Percentiles rank a stretch among this genome's conserved stretches.
Conservation (phyloP, 2,329 filamentous ascomycete genomes). For the Talaromyces sp. region DNA sequence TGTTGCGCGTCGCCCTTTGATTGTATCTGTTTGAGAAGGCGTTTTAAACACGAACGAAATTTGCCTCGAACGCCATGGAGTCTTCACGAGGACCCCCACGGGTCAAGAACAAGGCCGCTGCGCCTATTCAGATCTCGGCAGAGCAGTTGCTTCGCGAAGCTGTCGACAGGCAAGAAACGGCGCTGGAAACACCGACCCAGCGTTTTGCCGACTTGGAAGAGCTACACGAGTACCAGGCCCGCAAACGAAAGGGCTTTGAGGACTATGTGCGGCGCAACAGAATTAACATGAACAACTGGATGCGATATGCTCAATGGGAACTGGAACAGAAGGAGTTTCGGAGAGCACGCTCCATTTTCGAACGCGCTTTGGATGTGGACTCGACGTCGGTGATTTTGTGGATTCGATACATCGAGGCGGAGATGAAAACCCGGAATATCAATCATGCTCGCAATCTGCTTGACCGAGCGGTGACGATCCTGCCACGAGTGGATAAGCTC, state of each 20-base stretch:
- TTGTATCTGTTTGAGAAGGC: neutral
- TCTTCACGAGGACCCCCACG: conserved; percentile 81
- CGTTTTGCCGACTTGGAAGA: conserved; percentile 96
- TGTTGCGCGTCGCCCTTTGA: neutral
- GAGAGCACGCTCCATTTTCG: conserved; percentile 86
- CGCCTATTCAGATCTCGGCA: conserved; percentile 85
- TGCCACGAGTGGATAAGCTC: conserved; percentile 88
- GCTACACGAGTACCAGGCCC: conserved; percentile 92
- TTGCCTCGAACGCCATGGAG: conserved; percentile 64
- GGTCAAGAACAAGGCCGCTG: conserved; percentile 98
- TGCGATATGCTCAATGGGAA: conserved; percentile 96
- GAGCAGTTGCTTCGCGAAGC: conserved; percentile 97
- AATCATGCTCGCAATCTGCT: conserved; percentile 93
- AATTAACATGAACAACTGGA: conserved; percentile 98
- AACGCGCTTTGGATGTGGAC: conserved; percentile 88
- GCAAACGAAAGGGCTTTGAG: conserved; percentile 94
- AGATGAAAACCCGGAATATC: conserved; percentile 94
- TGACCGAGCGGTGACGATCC: conserved; percentile 86
- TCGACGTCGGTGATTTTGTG: conserved; percentile 80
- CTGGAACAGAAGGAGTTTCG: conserved; percentile 96
- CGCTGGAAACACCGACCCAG: conserved; percentile 84
- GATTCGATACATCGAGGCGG: conserved; percentile 90
- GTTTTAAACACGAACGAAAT: neutral
- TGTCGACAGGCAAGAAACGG: conserved; percentile 88
- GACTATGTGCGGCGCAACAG: conserved; percentile 94